Base-by-base conservation (phyloP, 148 eudicot species). In the Fagopyrum homotropicum region DNA sequence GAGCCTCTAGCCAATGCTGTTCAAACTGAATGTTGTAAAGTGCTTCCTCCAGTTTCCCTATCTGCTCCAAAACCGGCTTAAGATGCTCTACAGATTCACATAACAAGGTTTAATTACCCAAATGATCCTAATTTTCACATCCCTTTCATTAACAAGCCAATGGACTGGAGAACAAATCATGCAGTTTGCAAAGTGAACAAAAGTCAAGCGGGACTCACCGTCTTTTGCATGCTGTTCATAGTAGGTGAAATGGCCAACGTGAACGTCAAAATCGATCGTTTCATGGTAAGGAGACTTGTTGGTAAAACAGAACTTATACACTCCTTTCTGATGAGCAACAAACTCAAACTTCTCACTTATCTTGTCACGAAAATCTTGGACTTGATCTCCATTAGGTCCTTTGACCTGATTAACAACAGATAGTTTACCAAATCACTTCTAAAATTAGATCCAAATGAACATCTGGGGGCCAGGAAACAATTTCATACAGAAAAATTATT, bases 1-100 rank as follows among this genome's bases (percentile, higher is more conserved):
- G 93, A 66, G 98, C 98, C 80, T 89, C 90, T 3, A 94, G 84
- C 96, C 93, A 94, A 74, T 94, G 97, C 88, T 94, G 98, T 82
- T 92, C 98, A 81, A 89, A 94, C 85, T 89, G 97, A 78, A 94
- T 89, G 81, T 89, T 87, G 87, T 94, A 87, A 51, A 94, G 81
- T 83, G 97, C 93, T 79, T 94, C 90, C 72, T 86, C 89, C 74
- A 94, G 75, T 81, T 92, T 94, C 14, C 85, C 84, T 51, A 94
- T 94, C 76, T 89, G 93, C 75, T 94, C 96, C 59, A 90, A 75
- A 49, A 94, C 76, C 15, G 98, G 97, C 72, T 86, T 87, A 56
- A 94, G 87, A 84, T 94, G 98, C 83, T 91, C 98, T 94, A 89
- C 81, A 77, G 48, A 75, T 11, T 78, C 59, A 78, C 73, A 43